Conservation (phyloP, 1,284 basidiomycete genomes). For the Ustilago loliicola region DNA sequence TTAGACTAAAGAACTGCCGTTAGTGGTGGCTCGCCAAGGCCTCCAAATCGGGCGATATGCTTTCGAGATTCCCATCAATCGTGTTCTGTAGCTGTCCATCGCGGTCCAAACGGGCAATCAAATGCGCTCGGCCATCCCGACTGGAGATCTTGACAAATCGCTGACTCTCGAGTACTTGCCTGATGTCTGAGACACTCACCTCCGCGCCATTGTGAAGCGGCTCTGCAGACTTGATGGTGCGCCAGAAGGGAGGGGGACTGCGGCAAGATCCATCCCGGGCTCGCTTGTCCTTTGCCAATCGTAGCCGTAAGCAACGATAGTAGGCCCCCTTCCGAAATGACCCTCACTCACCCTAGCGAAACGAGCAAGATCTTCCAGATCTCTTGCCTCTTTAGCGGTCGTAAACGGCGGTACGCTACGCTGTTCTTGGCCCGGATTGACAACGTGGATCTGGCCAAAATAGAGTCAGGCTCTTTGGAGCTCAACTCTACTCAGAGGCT, state of each 20-base stretch:
- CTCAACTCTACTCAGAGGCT: background rate
- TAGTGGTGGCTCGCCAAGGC: background rate
- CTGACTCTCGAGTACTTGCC: background rate
- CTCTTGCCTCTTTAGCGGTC: background rate
- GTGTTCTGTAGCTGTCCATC: background rate
- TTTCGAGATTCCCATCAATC: background rate
- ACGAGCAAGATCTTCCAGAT: background rate
- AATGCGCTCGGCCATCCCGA: background rate
- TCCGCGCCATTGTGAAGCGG: background rate
- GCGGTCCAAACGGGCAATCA: background rate
- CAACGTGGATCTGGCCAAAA: conserved; percentile 18
- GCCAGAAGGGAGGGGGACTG: background rate
- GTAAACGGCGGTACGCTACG: background rate
- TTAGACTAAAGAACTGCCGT: too few species aligned
- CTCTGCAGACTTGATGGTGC: background rate
- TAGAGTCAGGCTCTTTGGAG: conserved; percentile 4
- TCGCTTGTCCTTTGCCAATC: background rate
- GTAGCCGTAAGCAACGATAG: background rate
- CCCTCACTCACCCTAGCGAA: background rate
- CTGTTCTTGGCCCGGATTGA: background rate
- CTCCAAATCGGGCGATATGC: background rate
- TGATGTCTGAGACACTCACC: background rate
- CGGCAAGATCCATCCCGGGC: background rate
- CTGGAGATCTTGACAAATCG: conserved; percentile 1
- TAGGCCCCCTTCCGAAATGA: background rate